Percentiles rank a stretch among this genome's conserved stretches.
Evolutionary conservation across 352 stramenopile species (phyloP).

Genomic region (Globisporangium heterothallicum): DNA sequence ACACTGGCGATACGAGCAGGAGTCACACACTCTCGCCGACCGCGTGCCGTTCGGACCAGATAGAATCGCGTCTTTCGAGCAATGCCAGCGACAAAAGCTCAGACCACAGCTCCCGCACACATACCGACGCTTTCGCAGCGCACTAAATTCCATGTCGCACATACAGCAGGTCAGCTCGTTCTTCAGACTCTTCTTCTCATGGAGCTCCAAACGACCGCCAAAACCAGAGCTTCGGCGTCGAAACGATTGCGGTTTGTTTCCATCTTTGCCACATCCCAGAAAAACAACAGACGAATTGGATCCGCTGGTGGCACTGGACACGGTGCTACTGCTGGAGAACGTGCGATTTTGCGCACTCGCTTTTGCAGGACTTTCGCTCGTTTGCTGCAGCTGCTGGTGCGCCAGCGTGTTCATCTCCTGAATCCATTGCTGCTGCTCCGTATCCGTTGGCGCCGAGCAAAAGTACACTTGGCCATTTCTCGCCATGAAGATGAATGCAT

Average conservation of each 20-base stretch:
- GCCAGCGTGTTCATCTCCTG: conserved; percentile 12
- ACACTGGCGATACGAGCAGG: conserved; percentile 22
- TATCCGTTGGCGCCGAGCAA: conserved; percentile 21
- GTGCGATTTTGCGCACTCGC: neutral
- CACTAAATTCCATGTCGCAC: conserved; percentile 20
- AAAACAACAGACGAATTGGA: conserved; percentile 5
- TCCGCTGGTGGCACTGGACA: neutral
- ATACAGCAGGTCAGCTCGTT: conserved; percentile 12
- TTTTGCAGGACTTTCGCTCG: neutral
- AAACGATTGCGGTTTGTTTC: neutral
- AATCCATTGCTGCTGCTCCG: conserved; percentile 24
- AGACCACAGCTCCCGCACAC: conserved; percentile 20
- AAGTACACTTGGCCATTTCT: conserved; percentile 21
- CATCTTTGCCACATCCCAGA: neutral
- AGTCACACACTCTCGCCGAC: conserved; percentile 17
- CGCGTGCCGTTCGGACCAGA: conserved; percentile 2
- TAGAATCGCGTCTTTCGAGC: conserved; percentile 15
- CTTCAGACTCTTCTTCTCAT: neutral
- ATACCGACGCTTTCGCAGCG: conserved; percentile 13
- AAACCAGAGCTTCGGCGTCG: neutral
- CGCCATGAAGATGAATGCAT: conserved; percentile 29
- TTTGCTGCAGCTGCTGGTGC: conserved; percentile 1
- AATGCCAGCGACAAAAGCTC: conserved; percentile 27
- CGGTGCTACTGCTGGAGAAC: neutral
- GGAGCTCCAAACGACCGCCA: neutral